Percentiles rank a stretch among this genome's conserved stretches.
phyloP scores from a whole-genome alignment of 768 basidiomycete genomes.

The Pseudohyphozyma bogoriensis region DNA sequence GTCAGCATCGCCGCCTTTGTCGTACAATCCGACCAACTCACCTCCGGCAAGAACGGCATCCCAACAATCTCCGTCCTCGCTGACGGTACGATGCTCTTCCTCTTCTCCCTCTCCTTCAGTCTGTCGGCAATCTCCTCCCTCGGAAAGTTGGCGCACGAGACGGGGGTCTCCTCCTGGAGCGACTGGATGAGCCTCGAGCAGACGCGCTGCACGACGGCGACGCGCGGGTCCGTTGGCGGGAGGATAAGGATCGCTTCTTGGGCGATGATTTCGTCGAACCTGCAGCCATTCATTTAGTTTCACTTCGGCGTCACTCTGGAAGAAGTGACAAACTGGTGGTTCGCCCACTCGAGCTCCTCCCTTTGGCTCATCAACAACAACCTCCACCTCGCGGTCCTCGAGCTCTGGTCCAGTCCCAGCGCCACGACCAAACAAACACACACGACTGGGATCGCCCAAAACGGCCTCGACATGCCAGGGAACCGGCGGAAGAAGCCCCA shows the following conservation, averaged over 20 bases:
- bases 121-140: slow-evolving; percentile 32
- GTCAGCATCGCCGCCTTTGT: too few species aligned
- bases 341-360: slow-evolving; percentile 44
- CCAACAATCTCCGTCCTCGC: slow-evolving; percentile 27
- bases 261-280: slow-evolving; percentile 39
- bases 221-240: slow-evolving; percentile 36
- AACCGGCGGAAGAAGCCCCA: slow-evolving; percentile 40
- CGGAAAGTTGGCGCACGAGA: slow-evolving; percentile 37
- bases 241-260: slow-evolving; percentile 39
- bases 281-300: slow-evolving; percentile 9
- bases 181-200: slow-evolving; percentile 39
- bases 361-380: slow-evolving; percentile 42
- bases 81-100: slow-evolving; percentile 18
- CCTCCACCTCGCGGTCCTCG: slow-evolving; percentile 42
- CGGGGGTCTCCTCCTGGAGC: slow-evolving; percentile 35
- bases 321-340: slow-evolving; percentile 31
- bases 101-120: slow-evolving; percentile 7
- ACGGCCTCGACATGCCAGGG: slow-evolving; percentile 37
- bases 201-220: slow-evolving; percentile 37
- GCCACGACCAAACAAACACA: slow-evolving; percentile 41
- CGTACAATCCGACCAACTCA: neutral
- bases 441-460: slow-evolving; percentile 42
- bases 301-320: too few species aligned
- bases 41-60: slow-evolving; percentile 39
- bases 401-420: slow-evolving; percentile 41